These are phyloP conservation scores for Phytophthora palmivora DNA, from an alignment of 352 stramenopile species.

Conservation along the genomic window DNA sequence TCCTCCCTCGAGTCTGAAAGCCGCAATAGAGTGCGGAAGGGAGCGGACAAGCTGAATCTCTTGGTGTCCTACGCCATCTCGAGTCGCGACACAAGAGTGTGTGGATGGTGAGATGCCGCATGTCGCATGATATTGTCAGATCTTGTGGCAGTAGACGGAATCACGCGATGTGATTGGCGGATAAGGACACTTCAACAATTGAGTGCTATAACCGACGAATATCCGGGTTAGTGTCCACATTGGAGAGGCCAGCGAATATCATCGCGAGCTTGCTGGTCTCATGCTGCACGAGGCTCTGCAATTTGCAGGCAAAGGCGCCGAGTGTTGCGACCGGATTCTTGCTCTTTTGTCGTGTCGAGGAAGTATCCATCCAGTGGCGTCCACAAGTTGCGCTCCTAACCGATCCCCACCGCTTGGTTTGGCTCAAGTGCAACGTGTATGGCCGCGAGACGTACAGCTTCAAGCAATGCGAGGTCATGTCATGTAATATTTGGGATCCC, in stretches of 20 bases:
- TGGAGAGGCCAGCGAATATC: conserved; percentile 4
- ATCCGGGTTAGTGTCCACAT: conserved; percentile 1
- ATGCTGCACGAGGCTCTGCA: neutral
- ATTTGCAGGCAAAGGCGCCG: neutral
- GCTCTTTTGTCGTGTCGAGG: neutral
- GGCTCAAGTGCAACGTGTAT: conserved; percentile 18
- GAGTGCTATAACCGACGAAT: neutral
- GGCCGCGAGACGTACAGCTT: conserved; percentile 4
- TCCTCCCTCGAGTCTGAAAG: conserved; percentile 25
- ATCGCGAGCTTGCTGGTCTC: conserved; percentile 3
- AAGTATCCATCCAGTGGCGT: conserved; percentile 21
- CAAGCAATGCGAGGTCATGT: neutral
- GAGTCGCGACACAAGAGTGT: neutral
- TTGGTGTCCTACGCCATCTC: conserved; percentile 14
- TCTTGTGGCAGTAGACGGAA: conserved; percentile 7
- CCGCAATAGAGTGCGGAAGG: conserved; percentile 32
- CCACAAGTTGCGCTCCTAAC: conserved; percentile 14
- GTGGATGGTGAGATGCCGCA: neutral
- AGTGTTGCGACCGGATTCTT: conserved; percentile 19
- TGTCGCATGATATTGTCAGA: conserved; percentile 18
- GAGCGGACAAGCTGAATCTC: conserved; percentile 51
- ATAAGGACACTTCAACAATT: conserved; percentile 6
- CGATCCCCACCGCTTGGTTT: conserved; percentile 22
- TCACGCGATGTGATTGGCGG: conserved; percentile 4
- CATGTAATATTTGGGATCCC: neutral